These are phyloP conservation scores for Trichosporon sp. DNA, from an alignment of 1,284 basidiomycete species.

Conservation along the genomic window DNA sequence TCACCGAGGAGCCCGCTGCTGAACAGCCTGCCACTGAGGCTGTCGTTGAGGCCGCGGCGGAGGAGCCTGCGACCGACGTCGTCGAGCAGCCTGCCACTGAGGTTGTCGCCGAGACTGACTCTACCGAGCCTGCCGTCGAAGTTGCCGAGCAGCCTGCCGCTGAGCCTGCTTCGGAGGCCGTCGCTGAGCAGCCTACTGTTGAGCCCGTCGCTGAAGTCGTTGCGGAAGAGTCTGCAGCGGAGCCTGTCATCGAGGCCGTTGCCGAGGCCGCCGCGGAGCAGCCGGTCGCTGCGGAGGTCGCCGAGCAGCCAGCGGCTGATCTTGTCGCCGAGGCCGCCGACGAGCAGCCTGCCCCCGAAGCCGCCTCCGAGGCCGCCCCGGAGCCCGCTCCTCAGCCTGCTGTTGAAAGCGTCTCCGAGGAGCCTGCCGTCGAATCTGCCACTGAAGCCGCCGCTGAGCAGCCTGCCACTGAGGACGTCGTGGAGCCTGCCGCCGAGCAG, in stretches of 20 bases:
- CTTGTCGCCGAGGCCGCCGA: not conserved
- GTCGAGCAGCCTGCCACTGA: not conserved
- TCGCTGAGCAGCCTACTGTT: not conserved
- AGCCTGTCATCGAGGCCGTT: not conserved
- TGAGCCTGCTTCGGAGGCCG: not conserved
- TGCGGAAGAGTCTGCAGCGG: not conserved
- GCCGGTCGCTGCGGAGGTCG: not conserved
- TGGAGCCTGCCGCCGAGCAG: not conserved
- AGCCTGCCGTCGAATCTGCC: too few species aligned
- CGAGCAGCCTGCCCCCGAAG: too few species aligned
- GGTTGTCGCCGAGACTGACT: not conserved
- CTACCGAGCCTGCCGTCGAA: not conserved
- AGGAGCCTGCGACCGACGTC: not conserved
- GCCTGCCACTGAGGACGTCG: not conserved
- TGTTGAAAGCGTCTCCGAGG: not conserved
- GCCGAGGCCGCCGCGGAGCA: not conserved
- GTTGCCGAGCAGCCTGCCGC: not conserved
- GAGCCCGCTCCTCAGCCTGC: too few species aligned
- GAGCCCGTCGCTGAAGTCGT: not conserved
- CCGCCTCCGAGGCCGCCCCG: not conserved
- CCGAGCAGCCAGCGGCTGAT: not conserved
- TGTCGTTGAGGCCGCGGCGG: not conserved
- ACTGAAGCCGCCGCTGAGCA: not conserved
- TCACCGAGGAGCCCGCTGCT: not conserved
- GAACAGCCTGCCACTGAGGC: not conserved